Evolutionary conservation across 805 yeast genomes (phyloP).

Genomic region (Limtongia smithiae): DNA sequence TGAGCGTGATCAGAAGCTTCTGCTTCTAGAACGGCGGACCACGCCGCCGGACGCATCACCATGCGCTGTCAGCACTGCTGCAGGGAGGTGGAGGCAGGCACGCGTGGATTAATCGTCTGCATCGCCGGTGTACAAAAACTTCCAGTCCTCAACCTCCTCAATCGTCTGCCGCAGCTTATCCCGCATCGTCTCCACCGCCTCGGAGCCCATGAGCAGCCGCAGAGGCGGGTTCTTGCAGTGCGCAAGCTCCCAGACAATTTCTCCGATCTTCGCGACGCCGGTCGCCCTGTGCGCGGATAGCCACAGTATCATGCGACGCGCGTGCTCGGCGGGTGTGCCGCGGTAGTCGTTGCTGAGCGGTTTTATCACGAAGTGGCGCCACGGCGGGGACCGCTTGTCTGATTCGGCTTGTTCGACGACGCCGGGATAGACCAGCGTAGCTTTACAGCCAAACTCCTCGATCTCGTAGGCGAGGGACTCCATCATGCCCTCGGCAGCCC

Average conservation of each 20-base stretch:
- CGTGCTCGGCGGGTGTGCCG: constrained; percentile 31
- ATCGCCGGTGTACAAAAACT: constrained; percentile 33
- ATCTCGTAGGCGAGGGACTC: constrained; percentile 35
- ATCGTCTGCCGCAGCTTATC: constrained; percentile 34
- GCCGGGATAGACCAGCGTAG: constrained; percentile 27
- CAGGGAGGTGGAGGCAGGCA: no score
- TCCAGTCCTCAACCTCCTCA: constrained; percentile 42
- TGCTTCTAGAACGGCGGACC: no score
- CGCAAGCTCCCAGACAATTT: constrained; percentile 31
- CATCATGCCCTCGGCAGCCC: constrained; percentile 37
- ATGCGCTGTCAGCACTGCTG: no score
- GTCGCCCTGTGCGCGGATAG: constrained; percentile 22
- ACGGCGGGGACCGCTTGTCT: constrained; percentile 24
- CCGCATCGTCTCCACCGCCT: constrained; percentile 32
- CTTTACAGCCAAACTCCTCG: constrained; percentile 24
- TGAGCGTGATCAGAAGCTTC: no score
- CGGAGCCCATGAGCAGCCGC: constrained; percentile 33
- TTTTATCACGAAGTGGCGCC: constrained; percentile 31
- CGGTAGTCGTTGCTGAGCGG: constrained; percentile 25
- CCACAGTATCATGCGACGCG: constrained; percentile 28
- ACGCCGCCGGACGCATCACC: no score
- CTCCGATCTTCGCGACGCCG: constrained; percentile 30
- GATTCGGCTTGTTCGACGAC: constrained; percentile 17
- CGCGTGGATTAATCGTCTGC: constrained; percentile 9
- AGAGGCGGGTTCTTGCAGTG: constrained; percentile 34